phyloP scores from a whole-genome alignment of 1,139 yeast species.

The Debaryomyces sp. region DNA sequence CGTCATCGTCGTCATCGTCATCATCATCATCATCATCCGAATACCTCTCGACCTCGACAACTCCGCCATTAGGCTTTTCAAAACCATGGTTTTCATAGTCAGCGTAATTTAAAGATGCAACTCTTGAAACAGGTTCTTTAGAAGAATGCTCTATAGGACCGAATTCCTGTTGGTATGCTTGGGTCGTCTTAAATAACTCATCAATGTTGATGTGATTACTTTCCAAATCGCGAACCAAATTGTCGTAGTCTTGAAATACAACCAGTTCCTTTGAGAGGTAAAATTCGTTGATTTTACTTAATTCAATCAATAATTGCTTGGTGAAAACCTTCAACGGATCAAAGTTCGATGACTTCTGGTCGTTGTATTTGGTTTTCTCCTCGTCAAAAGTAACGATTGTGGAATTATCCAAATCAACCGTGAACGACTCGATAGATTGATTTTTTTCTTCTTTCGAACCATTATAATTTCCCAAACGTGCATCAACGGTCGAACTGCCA shows the following conservation, averaged over 20 bases:
- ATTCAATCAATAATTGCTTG: constrained; percentile 56
- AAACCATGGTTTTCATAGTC: constrained; percentile 19
- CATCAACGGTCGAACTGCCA: constrained; percentile 4
- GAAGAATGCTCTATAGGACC: constrained; percentile 7
- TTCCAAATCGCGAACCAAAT: constrained; percentile 43
- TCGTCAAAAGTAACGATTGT: constrained; percentile 26
- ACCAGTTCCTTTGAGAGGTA: constrained; percentile 52
- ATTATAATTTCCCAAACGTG: constrained; percentile 1
- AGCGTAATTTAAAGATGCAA: constrained; percentile 29
- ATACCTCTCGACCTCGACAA: constrained; percentile 23
- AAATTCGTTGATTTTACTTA: constrained; percentile 58
- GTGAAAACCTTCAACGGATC: constrained; percentile 56
- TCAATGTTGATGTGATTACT: constrained; percentile 32
- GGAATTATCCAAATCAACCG: constrained; percentile 32
- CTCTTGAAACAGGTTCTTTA: constrained; percentile 20
- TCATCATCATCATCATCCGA: constrained; percentile 43
- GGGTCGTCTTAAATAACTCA: constrained; percentile 23
- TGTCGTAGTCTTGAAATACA: constrained; percentile 47
- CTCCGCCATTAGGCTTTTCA: constrained; percentile 23
- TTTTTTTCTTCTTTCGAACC: constrained; percentile 16
- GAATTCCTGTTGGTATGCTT: constrained; percentile 17
- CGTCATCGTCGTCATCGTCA: constrained; percentile 47
- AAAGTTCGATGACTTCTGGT: constrained; percentile 21
- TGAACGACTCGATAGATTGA: constrained; percentile 18
- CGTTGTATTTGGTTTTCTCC: constrained; percentile 12